These are phyloP conservation scores for Pythium rhizo-oryzae DNA, from an alignment of 352 stramenopile genomes.

Conservation along the genomic window DNA sequence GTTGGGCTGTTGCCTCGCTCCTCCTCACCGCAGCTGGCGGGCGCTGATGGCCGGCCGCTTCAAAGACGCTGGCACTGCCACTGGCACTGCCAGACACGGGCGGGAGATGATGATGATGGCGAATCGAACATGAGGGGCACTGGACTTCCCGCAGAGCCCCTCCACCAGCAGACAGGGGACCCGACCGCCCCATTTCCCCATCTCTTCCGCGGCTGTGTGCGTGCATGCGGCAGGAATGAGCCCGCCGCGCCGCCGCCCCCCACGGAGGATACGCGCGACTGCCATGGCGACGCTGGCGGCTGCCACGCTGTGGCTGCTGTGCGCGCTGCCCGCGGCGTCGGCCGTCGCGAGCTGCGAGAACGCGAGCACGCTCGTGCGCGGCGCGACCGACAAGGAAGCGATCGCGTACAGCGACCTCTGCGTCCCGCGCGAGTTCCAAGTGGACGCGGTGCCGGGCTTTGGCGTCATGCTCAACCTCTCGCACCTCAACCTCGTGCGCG, in stretches of 20 bases:
- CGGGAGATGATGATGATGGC: background rate
- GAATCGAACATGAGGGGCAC: conserved; percentile 7
- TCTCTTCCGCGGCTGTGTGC: too few species aligned
- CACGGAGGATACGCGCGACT: too few species aligned
- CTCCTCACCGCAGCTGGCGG: background rate
- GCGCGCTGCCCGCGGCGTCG: background rate
- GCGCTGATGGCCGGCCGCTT: conserved; percentile 7
- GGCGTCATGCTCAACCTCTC: conserved; percentile 68
- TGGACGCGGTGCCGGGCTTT: conserved; percentile 33
- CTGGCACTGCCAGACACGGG: background rate
- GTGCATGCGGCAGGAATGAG: background rate
- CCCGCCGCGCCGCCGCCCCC: too few species aligned
- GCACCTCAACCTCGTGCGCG: conserved; percentile 48
- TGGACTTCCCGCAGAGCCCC: background rate
- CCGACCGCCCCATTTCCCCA: too few species aligned
- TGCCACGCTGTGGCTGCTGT: background rate
- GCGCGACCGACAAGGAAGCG: conserved; percentile 36
- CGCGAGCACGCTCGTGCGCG: conserved; percentile 44
- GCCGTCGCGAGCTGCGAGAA: background rate
- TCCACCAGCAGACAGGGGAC: background rate
- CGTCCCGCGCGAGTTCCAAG: conserved; percentile 43
- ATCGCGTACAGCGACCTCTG: conserved; percentile 60
- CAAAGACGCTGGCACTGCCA: background rate
- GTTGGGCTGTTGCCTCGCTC: background rate
- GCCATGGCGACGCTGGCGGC: too few species aligned